Base-by-base conservation (phyloP, 768 basidiomycete species). In the Trametopsis cervina region DNA sequence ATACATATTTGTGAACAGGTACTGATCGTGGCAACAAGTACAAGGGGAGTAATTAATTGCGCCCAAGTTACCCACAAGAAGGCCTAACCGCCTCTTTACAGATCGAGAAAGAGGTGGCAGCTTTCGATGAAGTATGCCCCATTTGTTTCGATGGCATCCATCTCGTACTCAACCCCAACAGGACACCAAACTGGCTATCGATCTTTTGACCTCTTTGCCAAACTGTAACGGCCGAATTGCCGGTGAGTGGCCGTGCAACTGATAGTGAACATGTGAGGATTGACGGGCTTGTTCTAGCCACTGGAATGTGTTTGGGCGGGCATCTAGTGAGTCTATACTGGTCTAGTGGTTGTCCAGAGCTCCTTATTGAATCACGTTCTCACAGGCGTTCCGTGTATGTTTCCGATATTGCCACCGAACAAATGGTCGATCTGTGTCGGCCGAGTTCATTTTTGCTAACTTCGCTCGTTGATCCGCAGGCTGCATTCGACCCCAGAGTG, bases 161-260 rank as follows among this genome's bases (percentile, higher is more conserved):
- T 21, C 22, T 24, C 37, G 6, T 39, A 12, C 17, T n/a, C 21
- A 29, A 25, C 33, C 5, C 12, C 3, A n/a, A 43, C 51, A 94
- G 83, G 95, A 98, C 62, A 82, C 85, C 0, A 83, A 74, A 0
- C 72, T 89, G 15, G 66, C 89, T 0, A 66, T 95, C 46, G 89
- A 96, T 61, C 69, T 94, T 6, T 71, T 98, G 18, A 60, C 62
- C 25, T 80, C 81, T 0, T 71, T 87, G 52, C 70, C 72, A 12
- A 94, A 89, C 61, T 98, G 95, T 68, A 95, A 85, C 57, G 95
- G 95, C 4, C 79, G 89, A 36, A 89, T 98, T 54, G 92, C 89
- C 49, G 79, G 88, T 87, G 42, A 29, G 74, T 58, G 12, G 43
- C 33, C n/a, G 10, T 27, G 4, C 20, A 9, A 23, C 9, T 21